These are phyloP conservation scores for Exophiala calicioides DNA, from an alignment of 2,329 filamentous ascomycete genomes.

Conservation along the genomic window DNA sequence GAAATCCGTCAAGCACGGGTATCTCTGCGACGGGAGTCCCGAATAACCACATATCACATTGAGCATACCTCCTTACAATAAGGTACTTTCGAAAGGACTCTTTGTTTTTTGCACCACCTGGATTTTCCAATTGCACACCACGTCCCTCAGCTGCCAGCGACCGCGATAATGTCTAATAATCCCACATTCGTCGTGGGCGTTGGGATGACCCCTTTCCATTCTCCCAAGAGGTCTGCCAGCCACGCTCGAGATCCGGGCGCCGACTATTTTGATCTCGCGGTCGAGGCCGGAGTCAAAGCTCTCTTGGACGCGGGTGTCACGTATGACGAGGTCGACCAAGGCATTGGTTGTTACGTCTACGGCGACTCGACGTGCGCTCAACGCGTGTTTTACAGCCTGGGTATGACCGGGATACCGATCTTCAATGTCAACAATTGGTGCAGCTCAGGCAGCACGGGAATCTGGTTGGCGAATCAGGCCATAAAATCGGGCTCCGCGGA, in stretches of 20 bases:
- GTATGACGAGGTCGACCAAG: slow-evolving; percentile 94
- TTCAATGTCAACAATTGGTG: slow-evolving; percentile 99
- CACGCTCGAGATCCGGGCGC: too few species aligned
- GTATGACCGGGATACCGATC: slow-evolving; percentile 81
- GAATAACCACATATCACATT: too few species aligned
- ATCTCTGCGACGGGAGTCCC: too few species aligned
- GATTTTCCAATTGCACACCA: too few species aligned
- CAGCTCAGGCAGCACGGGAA: slow-evolving; percentile 83
- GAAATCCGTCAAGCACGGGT: too few species aligned
- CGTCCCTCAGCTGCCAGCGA: too few species aligned
- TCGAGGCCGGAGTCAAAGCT: slow-evolving; percentile 35
- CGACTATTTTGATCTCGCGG: slow-evolving; percentile 35
- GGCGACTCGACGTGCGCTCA: slow-evolving; percentile 93
- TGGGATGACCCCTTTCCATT: slow-evolving; percentile 97
- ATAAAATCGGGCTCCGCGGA: slow-evolving; percentile 77
- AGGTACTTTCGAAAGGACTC: too few species aligned
- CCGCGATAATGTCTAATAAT: too few species aligned
- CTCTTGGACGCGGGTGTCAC: slow-evolving; percentile 77
- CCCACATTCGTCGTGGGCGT: slow-evolving; percentile 94
- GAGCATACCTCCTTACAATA: too few species aligned
- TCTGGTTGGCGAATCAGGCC: slow-evolving; percentile 77
- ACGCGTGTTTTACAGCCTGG: slow-evolving; percentile 97
- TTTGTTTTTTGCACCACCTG: too few species aligned
- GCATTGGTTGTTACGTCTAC: slow-evolving; percentile 93
- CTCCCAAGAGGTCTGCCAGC: too few species aligned